Percentiles rank a stretch among this genome's conserved stretches.
phyloP scores from a whole-genome alignment of 805 yeast genomes.

The Starmerella asiatica region DNA sequence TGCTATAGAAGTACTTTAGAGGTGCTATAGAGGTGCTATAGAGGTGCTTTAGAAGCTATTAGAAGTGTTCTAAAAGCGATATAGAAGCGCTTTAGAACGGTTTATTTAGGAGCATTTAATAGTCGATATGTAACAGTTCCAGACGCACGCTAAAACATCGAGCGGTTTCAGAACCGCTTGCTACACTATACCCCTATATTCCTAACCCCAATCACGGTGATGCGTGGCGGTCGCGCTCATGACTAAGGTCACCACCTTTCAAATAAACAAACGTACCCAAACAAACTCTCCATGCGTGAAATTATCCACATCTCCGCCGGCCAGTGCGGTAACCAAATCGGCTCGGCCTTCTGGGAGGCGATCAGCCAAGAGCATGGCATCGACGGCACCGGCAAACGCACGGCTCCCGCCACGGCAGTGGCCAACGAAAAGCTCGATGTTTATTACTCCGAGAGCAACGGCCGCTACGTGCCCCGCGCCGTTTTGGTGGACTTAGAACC shows the following conservation, averaged over 20 bases:
- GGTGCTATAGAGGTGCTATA: too few relatives aligned
- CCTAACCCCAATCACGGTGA: background rate
- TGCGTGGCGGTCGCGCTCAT: background rate
- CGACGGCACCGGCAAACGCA: conserved; percentile 26
- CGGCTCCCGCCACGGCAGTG: conserved; percentile 6
- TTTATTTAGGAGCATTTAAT: too few relatives aligned
- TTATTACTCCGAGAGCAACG: conserved; percentile 75
- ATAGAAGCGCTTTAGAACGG: too few relatives aligned
- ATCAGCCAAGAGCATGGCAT: conserved; percentile 32
- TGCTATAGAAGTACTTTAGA: too few relatives aligned
- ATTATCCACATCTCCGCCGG: conserved; percentile 90
- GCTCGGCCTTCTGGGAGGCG: conserved; percentile 32
- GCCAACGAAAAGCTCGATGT: conserved; percentile 49
- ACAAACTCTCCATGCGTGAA: conserved; percentile 24
- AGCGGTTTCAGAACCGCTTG: too few relatives aligned
- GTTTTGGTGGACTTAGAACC: conserved; percentile 89
- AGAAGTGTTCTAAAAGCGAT: too few relatives aligned
- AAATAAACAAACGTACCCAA: background rate
- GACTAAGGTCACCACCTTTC: background rate
- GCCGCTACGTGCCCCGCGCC: conserved; percentile 77
- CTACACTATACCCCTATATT: too few relatives aligned
- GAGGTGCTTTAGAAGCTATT: too few relatives aligned
- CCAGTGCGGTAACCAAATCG: conserved; percentile 97
- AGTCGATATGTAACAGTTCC: too few relatives aligned
- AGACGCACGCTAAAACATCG: too few relatives aligned